Base-by-base conservation (phyloP, 2,329 filamentous ascomycete genomes). In the Cyphellophora europaea region DNA sequence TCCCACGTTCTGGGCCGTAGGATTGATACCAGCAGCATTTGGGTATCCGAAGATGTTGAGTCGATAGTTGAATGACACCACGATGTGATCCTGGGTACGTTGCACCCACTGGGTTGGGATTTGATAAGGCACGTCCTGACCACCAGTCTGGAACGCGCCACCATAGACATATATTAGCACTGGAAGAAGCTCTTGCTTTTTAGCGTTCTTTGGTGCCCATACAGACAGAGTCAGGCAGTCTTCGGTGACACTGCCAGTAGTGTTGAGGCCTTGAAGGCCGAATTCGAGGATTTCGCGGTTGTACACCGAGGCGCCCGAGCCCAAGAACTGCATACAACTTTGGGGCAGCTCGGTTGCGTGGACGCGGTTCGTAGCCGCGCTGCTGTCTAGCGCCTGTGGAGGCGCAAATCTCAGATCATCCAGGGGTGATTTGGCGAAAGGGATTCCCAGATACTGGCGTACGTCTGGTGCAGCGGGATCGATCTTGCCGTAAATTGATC, bases 51-150 rank as follows among this genome's bases (percentile, higher is more conserved):
- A 87, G 5, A 37, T 27, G 5, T 72, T 79, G 1, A 83, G 63
- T 2, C 82, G 77, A 58, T 93, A 88, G 59, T 87, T 88, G 51
- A 88, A 75, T 0, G 78, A 72, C 0, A 89, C 82, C 35, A 79
- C 83, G 30, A 93, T 60, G 43, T 89, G 76, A 0, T 79, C 77
- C 57, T 82, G 74, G 18, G 66, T 66, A 35, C 39, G 8, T 28
- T 57, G 50, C 3, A 63, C 58, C 55, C 62, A 61, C 38, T 57
- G 51, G 3, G 18, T 8, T 11, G 61, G 61, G 15, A 61, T 53
- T 38, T 62, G 58, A 31, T 59, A 64, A 5, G 60, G 56, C 1
- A 63, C 55, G 17, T 59, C 51, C 6, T 56, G 45, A 4, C 61
- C 38, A 59, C 56, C 29, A 60, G 61, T 1, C 52, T 8, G 33